Evolutionary conservation across 2,329 filamentous ascomycete genomes (phyloP), one percentile per base, ranked within the genome.

Genomic region (Penicillium sp.): DNA sequence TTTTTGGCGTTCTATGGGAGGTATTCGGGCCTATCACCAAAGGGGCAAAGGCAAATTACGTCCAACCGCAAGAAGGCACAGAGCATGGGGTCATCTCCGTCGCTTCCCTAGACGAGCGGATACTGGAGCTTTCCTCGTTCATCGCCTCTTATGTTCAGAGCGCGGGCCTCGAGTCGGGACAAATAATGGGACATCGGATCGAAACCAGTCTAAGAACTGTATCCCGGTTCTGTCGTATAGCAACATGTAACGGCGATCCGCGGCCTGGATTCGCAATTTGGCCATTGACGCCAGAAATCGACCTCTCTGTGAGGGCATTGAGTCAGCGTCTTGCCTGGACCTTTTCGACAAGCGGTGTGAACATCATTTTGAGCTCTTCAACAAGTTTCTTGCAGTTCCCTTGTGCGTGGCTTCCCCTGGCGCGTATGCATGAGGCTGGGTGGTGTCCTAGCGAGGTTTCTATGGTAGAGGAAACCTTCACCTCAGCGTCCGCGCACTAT

Each of bases 1-100:
- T 45, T n/a, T 61, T 61, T 19, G 58, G 58, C 19, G 58, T 61
- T 6, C 58, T 61, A 3, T 61, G 58, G 58, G 58, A 60, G 19
- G 50, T 50, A 30, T 60, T 60, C 21, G 44, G 51, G 21, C 51
- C 23, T 5, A 54, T 60, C 26, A 21, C 35, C 56, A 45, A 48
- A 17, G 58, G 52, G 17, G 58, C 38, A 11, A 54, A 60, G 21
- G 15, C 17, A 6, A 19, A 48, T 11, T 53, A 59, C 15, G 41
- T 59, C 7, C 23, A 53, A 21, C 26, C 26, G 7, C 48, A 59
- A 13, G 38, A 46, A 8, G 23, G 29, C 26, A 23, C 50, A 41
- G 15, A n/a, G n/a, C 26, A 59, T 47, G 56, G 56, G 21, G 26
- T 31, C 49, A 59, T 53, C 30, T 47, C 56, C 5, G 21, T 53